Conservation (phyloP, 371 early-diverging fungal genomes). For the Apophysomyces elegans region DNA sequence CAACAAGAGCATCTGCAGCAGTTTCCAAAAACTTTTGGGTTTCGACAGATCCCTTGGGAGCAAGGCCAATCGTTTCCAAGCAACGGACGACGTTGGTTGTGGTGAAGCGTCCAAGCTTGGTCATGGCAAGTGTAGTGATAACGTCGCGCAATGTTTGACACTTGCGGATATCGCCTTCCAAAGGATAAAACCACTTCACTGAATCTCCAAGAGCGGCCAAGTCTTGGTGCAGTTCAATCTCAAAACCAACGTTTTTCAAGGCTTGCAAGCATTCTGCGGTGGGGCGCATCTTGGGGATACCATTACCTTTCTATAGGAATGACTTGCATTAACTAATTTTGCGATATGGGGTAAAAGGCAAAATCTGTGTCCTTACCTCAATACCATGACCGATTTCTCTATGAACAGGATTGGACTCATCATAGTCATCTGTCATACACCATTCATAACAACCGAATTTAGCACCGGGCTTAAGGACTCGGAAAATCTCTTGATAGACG, state of each 20-base stretch:
- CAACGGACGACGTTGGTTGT: conserved; percentile 69
- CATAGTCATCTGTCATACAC: conserved; percentile 86
- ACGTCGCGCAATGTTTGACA: conserved; percentile 66
- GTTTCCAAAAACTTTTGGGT: conserved; percentile 78
- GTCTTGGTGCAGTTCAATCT: conserved; percentile 72
- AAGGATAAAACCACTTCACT: conserved; percentile 83
- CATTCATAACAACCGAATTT: conserved; percentile 92
- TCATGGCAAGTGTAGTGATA: conserved; percentile 57
- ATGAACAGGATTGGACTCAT: conserved; percentile 75
- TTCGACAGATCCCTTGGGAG: conserved; percentile 83
- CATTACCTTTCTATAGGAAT: conserved; percentile 64
- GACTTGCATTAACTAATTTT: background rate
- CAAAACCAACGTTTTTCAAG: conserved; percentile 84
- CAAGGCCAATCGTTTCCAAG: conserved; percentile 80
- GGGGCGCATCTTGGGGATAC: conserved; percentile 83
- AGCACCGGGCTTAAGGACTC: conserved; percentile 91
- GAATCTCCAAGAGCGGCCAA: conserved; percentile 69
- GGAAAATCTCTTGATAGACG: conserved; percentile 88
- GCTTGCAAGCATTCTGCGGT: conserved; percentile 74
- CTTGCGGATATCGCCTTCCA: conserved; percentile 66
- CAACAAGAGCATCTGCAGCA: conserved; percentile 81
- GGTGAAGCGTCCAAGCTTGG: conserved; percentile 59
- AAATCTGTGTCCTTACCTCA: conserved; percentile 50
- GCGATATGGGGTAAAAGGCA: background rate
- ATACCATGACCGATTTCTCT: conserved; percentile 78